Evolutionary conservation across 2,329 filamentous ascomycete genomes (phyloP).

Genomic region (Epichloe hybrida): DNA sequence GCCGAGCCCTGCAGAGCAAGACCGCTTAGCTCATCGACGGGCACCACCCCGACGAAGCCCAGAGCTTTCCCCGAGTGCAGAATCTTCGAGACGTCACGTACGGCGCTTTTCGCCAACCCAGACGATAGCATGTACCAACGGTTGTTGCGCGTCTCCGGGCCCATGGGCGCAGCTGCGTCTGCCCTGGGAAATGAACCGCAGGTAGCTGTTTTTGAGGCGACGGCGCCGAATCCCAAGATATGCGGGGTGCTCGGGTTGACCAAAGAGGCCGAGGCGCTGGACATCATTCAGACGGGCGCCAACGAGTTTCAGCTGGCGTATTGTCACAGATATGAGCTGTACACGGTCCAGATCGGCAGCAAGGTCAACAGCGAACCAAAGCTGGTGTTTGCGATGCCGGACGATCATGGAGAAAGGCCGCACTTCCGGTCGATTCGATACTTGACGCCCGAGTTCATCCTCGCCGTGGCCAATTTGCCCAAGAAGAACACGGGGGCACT

Average conservation of each 20-base stretch:
- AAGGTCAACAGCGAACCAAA: slow-evolving; percentile 34
- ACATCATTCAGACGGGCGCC: slow-evolving; percentile 47
- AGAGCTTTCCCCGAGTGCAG: slow-evolving; percentile 16
- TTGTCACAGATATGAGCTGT: slow-evolving; percentile 64
- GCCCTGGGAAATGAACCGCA: slow-evolving; percentile 64
- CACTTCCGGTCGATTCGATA: slow-evolving; percentile 46
- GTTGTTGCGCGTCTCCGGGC: slow-evolving; percentile 42
- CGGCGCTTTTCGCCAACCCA: slow-evolving; percentile 39
- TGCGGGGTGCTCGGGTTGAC: slow-evolving; percentile 36
- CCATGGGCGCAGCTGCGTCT: slow-evolving; percentile 67
- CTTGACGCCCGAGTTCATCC: slow-evolving; percentile 41
- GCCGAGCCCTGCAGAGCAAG: slow-evolving; percentile 30
- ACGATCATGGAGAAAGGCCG: slow-evolving; percentile 32
- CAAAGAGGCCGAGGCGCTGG: slow-evolving; percentile 55
- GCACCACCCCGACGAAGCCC: slow-evolving; percentile 7
- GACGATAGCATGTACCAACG: slow-evolving; percentile 45
- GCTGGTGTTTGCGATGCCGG: slow-evolving; percentile 42
- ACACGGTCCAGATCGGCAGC: slow-evolving; percentile 45
- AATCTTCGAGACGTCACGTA: slow-evolving; percentile 39
- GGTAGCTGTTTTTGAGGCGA: slow-evolving; percentile 62
- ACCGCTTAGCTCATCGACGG: slow-evolving; percentile 16
- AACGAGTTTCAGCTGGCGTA: slow-evolving; percentile 61
- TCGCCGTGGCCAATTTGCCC: slow-evolving; percentile 45
- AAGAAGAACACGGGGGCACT: slow-evolving; percentile 39
- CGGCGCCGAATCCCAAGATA: slow-evolving; percentile 32